A percentile compares a stretch with the other conserved stretches of the same genome.
These are phyloP conservation scores for Ceratopteris richardii DNA, from an alignment of 75 land plant species.

Conservation along the genomic window DNA sequence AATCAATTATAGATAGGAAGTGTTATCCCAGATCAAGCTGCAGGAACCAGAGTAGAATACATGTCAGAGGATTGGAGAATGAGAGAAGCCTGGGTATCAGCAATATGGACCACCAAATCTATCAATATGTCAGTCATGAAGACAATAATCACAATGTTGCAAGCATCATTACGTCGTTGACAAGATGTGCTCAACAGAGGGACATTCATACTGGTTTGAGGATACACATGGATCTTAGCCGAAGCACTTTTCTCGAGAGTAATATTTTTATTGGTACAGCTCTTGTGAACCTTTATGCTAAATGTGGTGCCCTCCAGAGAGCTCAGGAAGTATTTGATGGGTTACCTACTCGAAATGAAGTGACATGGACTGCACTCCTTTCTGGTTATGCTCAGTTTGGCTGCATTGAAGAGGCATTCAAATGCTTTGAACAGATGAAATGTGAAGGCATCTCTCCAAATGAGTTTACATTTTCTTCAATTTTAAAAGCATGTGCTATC, in stretches of 20 bases:
- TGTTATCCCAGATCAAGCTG: too few species aligned
- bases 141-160: neutral
- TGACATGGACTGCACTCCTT: slow-evolving; percentile 56
- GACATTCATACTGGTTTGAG: neutral
- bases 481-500: slow-evolving; percentile 12
- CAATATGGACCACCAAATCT: too few species aligned
- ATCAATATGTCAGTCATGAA: too few species aligned
- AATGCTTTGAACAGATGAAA: slow-evolving; percentile 34
- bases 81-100: too few species aligned
- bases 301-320: slow-evolving; percentile 14
- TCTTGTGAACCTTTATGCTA: slow-evolving; percentile 34
- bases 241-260: neutral
- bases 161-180: neutral
- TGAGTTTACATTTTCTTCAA: slow-evolving; percentile 21
- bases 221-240: neutral
- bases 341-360: slow-evolving; percentile 38
- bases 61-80: too few species aligned
- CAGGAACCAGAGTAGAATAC: too few species aligned
- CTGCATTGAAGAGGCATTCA: slow-evolving; percentile 12
- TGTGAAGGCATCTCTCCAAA: slow-evolving; percentile 31
- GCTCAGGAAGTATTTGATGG: slow-evolving; percentile 42
- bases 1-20: too few species aligned
- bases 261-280: slow-evolving; percentile 8
- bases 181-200: neutral
- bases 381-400: slow-evolving; percentile 26